Base-by-base conservation (phyloP, 2,329 filamentous ascomycete genomes). In the Nigrospora osmanthi region DNA sequence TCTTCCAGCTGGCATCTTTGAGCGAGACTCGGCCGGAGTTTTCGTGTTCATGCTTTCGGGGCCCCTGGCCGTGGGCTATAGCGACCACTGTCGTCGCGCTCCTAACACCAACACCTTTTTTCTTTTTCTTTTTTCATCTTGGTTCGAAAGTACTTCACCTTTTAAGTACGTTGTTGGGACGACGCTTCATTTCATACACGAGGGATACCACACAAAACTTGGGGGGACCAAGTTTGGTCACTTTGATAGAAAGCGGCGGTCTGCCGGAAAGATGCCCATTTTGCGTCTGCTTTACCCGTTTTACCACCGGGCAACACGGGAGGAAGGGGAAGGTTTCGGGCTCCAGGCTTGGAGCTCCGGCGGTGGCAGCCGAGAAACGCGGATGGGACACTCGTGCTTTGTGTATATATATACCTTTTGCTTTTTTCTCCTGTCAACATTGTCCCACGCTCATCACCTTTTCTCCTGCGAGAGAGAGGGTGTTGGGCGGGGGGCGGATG, bases 1-100 rank as follows among this genome's bases (percentile, higher is more conserved):
- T 51, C 49, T 44, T 44, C 23, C 23, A 40, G 43, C 17, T 41
- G 45, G 44, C 45, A 46, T 44, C 42, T 47, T 50, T 49, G 50
- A 47, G 40, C 40, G 28, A 42, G 40, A 42, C 40, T 42, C 40
- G 16, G 23, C 23, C 35, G 40, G 40, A 42, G 40, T 42, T 42
- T 42, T 33, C 35, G 23, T 42, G 40, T 36, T 42, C 23, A 28
- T 28, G 23, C 23, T 28, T 30, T 30, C 10, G 23, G 40, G 33
- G 40, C 31, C 32, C n/a, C 19, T 16, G 40, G 17, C 17, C 23
- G 23, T 28, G 23, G 23, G 23, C 23, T 28, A 28, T 28, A 28
- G 23, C 23, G 23, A 28, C 23, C 9, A 28, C 23, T 28, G 23
- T 28, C 23, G 23, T 28, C 23, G 23, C 23, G 10, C 23, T 28